Evolutionary conservation across 1,284 basidiomycete genomes (phyloP).

Genomic region (Lignosus rhinocerotis): DNA sequence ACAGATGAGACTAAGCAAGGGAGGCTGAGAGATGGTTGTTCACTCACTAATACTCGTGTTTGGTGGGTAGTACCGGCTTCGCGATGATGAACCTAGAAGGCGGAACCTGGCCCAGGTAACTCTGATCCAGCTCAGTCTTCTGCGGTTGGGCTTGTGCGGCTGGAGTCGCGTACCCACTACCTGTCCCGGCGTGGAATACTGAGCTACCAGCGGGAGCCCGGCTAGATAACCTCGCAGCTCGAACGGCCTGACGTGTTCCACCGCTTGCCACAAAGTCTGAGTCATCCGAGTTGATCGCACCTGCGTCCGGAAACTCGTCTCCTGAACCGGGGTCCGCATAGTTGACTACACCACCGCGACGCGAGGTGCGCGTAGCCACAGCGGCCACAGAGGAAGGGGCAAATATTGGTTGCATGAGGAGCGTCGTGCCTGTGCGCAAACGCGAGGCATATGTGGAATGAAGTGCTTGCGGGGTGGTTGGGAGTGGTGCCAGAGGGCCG

Average conservation of each 20-base stretch:
- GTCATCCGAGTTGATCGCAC: conserved; percentile 75
- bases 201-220: conserved; percentile 41
- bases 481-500: conserved; percentile 53
- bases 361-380: conserved; percentile 43
- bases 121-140: conserved; percentile 71
- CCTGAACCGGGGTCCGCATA: conserved; percentile 87
- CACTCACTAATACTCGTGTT: conserved; percentile 53
- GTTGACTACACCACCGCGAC: conserved; percentile 74
- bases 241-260: conserved; percentile 46
- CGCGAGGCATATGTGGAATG: conserved; percentile 88
- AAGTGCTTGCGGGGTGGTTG: conserved; percentile 69
- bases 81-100: conserved; percentile 78
- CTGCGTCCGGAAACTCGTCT: conserved; percentile 78
- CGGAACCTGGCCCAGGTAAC: conserved; percentile 86
- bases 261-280: conserved; percentile 62
- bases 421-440: conserved; percentile 89
- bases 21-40: neutral
- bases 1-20: neutral
- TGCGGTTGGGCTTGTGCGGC: conserved; percentile 25
- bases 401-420: conserved; percentile 89
- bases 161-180: conserved; percentile 5
- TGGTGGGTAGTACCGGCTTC: conserved; percentile 57
- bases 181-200: conserved; percentile 31
- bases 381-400: conserved; percentile 37
- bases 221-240: conserved; percentile 37